A percentile compares a stretch with the other conserved stretches of the same genome.
Evolutionary conservation across 2,329 filamentous ascomycete species (phyloP).

Genomic region (Pyrenochaeta sp.): DNA sequence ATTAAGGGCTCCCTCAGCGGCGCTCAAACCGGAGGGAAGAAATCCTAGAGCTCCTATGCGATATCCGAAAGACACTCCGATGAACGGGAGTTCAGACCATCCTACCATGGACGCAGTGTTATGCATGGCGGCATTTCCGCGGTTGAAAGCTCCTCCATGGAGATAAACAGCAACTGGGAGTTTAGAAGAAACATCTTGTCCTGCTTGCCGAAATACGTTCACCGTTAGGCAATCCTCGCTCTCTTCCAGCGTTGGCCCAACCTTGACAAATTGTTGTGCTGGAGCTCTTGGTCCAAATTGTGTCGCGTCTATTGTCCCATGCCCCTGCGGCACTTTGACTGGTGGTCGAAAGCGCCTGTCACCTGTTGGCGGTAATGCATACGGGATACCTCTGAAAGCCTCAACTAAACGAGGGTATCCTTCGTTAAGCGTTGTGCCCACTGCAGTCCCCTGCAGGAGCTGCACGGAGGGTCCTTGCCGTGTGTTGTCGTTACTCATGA

Average conservation of each 20-base stretch:
- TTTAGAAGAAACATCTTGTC: constrained; percentile 3
- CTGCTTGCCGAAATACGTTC: constrained; percentile 26
- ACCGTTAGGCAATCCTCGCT: constrained; percentile 32
- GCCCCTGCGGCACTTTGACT: constrained; percentile 16
- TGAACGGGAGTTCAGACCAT: constrained; percentile 58
- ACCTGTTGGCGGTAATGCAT: constrained; percentile 26
- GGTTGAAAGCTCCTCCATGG: constrained; percentile 69
- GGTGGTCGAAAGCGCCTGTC: constrained; percentile 26
- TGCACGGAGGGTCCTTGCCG: too few relatives aligned
- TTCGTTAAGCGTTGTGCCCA: constrained; percentile 9
- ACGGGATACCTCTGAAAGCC: constrained; percentile 27
- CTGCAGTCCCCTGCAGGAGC: constrained; percentile 18
- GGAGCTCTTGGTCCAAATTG: constrained; percentile 27
- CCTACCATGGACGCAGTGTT: constrained; percentile 69
- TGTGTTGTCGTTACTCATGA: too few relatives aligned
- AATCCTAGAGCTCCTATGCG: constrained; percentile 24
- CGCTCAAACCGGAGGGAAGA: constrained; percentile 14
- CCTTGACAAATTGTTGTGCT: constrained; percentile 19
- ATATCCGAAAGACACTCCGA: constrained; percentile 57
- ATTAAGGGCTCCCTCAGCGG: constrained; percentile 43
- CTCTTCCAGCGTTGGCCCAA: constrained; percentile 19
- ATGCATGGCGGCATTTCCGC: constrained; percentile 51
- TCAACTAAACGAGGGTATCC: constrained; percentile 15
- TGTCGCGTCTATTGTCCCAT: constrained; percentile 19
- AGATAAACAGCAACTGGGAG: constrained; percentile 58